Evolutionary conservation across 768 basidiomycete genomes (phyloP).

Genomic region (Podaxis sp.): DNA sequence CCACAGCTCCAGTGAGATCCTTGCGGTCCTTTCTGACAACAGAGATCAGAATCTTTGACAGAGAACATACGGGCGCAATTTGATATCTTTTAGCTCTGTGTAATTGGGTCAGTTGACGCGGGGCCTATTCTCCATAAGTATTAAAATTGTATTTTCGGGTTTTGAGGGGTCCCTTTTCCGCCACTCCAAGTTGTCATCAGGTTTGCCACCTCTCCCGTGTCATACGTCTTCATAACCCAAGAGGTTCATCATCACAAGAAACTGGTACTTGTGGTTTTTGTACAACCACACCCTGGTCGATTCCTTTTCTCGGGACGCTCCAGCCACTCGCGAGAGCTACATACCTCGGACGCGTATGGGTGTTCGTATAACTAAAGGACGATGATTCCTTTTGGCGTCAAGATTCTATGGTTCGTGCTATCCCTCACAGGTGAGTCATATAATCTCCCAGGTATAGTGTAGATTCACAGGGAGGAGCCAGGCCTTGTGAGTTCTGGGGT

Average conservation of each 20-base stretch:
- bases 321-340: not conserved
- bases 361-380: not conserved
- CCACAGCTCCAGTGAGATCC: constrained; percentile 11
- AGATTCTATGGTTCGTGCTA: constrained; percentile 56
- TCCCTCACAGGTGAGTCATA: constrained; percentile 48
- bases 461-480: constrained; percentile 21
- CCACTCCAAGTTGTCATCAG: not conserved
- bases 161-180: not conserved
- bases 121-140: not conserved
- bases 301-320: no score
- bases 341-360: not conserved
- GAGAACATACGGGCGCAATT: not conserved
- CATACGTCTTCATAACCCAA: not conserved
- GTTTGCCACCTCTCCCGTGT: not conserved
- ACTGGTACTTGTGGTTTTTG: no score
- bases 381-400: constrained; percentile 59
- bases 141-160: not conserved
- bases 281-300: no score
- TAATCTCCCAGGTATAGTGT: not conserved
- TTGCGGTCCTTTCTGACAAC: not conserved
- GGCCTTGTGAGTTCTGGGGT: constrained; percentile 52
- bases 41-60: not conserved
- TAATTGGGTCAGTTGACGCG: not conserved
- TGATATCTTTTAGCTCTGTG: not conserved
- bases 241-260: no score